These are phyloP conservation scores for Pulchroboletus neoregius DNA, from an alignment of 1,284 basidiomycete species.

Conservation along the genomic window DNA sequence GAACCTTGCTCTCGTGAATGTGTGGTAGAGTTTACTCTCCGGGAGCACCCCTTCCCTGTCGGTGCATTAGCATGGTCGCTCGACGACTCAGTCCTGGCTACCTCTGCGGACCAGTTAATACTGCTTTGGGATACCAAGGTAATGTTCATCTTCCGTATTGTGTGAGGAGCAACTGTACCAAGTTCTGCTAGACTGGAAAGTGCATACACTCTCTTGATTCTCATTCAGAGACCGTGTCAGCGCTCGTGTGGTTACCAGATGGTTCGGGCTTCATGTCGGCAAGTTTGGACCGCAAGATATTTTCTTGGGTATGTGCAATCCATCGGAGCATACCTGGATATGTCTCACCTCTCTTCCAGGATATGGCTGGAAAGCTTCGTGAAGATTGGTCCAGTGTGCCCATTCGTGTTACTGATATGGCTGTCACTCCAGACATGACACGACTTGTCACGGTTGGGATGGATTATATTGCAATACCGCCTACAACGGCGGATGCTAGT, in stretches of 20 bases:
- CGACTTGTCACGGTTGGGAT: conserved; percentile 83
- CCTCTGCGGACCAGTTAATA: conserved; percentile 74
- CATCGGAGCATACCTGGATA: conserved; percentile 7
- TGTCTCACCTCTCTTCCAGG: conserved; percentile 42
- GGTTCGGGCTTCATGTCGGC: conserved; percentile 88
- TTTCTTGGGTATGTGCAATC: conserved; percentile 72
- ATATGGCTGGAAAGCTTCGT: conserved; percentile 65
- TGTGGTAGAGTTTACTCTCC: conserved; percentile 54
- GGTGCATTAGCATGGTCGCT: conserved; percentile 87
- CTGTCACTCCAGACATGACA: conserved; percentile 81
- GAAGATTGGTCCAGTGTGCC: conserved; percentile 70
- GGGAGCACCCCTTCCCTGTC: conserved; percentile 75
- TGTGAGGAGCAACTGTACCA: background rate
- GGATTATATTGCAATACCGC: conserved; percentile 38
- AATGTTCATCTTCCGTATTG: conserved; percentile 13
- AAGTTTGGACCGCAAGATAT: conserved; percentile 84
- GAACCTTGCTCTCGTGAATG: conserved; percentile 56
- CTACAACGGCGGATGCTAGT: conserved; percentile 32
- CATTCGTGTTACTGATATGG: conserved; percentile 87
- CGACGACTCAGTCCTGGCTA: conserved; percentile 79
- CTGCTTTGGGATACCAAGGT: conserved; percentile 88
- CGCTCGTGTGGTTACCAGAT: conserved; percentile 86
- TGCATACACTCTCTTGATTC: conserved; percentile 61
- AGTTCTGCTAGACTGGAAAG: conserved; percentile 55
- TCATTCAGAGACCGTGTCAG: conserved; percentile 83